Evolutionary conservation across 345 rosid genomes (phyloP), one percentile per base, ranked within the genome.

Genomic region (Cochlearia excelsa): DNA sequence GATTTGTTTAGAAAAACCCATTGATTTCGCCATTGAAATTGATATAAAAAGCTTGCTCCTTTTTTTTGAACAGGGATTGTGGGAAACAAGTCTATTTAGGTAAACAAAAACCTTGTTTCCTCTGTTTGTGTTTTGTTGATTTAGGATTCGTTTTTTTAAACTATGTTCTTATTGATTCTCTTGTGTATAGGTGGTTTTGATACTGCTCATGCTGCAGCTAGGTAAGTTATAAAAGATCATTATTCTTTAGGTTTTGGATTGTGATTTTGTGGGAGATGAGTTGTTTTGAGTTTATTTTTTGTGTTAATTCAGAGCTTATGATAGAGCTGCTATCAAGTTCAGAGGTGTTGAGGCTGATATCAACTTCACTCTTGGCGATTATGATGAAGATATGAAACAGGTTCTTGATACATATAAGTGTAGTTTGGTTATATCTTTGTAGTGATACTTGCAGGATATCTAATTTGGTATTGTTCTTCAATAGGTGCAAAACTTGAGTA

Each of bases 121-220:
- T 3, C 37, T 37, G 40, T 37, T 37, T 2, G 7, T 5, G 7
- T 5, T 6, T 37, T 37, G 2, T 3, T 3, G 40, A 64, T 37
- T 33, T 45, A 10, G 7, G 49, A 30, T 58, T 26, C 30, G 23
- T 67, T 10, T 57, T 10, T 49, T 16, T 16, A 16, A 16, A 16
- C 23, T 16, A 57, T 7, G 23, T 31, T 61, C 34, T 53, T 68
- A 48, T 57, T 66, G 71, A 34, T 55, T 66, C 46, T 6, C 61
- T 16, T 16, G 23, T 16, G 30, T 16, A 1, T 70, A 91, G 98
- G 98, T 71, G 98, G 98, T 61, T 92, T 92, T 74, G 98, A 92
- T 68, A 92, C 98, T 60, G 98, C 98, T 68, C 95, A 84, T 68
- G 83, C 93, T 58, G 98, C 98, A 4, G 98, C 97, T n/a, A 88